Percentiles rank a stretch among this genome's conserved stretches.
These are phyloP conservation scores for Triticum monococcum DNA, from an alignment of 176 grass and related monocot genomes.

Conservation along the genomic window DNA sequence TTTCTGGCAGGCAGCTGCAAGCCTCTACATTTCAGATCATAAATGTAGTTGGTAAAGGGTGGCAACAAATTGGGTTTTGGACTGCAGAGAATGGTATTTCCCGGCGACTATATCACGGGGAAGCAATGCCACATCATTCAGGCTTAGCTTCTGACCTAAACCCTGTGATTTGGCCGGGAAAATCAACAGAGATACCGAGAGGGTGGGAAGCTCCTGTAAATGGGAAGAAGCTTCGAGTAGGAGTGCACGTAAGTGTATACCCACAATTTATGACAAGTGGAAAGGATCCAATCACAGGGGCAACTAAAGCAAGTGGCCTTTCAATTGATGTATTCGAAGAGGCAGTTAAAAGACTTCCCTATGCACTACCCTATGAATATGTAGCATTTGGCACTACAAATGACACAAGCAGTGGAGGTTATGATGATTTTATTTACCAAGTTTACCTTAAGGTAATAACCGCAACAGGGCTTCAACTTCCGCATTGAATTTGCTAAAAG, in stretches of 20 bases:
- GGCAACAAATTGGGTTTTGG: constrained; percentile 48
- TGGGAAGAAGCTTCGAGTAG: constrained; percentile 37
- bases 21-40: constrained; percentile 39
- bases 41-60: constrained; percentile 37
- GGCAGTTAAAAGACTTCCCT: constrained; percentile 39
- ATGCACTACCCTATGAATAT: constrained; percentile 26
- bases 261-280: constrained; percentile 21
- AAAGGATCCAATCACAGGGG: constrained; percentile 29
- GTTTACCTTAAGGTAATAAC: constrained; percentile 33
- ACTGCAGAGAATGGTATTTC: constrained; percentile 39
- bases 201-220: constrained; percentile 34
- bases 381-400: not conserved
- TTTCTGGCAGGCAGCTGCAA: constrained; percentile 46
- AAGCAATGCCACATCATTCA: not conserved
- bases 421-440: constrained; percentile 51
- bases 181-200: constrained; percentile 32
- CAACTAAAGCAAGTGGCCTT: not conserved
- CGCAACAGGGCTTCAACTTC: not conserved
- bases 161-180: constrained; percentile 43
- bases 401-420: constrained; percentile 7
- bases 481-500: not conserved
- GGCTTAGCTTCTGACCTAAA: not conserved
- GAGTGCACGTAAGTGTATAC: constrained; percentile 30
- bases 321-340: constrained; percentile 49
- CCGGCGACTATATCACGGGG: not conserved